phyloP scores from a whole-genome alignment of 352 stramenopile species.

The Peronospora farinosa region DNA sequence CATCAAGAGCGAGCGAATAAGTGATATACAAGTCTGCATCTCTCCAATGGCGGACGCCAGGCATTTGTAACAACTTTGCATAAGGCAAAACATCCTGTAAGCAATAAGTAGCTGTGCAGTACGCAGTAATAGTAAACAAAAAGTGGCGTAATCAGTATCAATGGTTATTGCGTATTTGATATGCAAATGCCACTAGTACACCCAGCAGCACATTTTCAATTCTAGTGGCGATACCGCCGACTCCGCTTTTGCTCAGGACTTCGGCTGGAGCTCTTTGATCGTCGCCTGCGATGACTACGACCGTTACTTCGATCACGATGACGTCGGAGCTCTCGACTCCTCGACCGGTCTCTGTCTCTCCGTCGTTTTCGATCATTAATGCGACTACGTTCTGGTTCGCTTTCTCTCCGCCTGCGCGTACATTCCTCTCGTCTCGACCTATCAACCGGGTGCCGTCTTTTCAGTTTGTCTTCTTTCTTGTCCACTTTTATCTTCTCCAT shows the following conservation, averaged over 20 bases:
- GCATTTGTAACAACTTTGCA: slow-evolving; percentile 9
- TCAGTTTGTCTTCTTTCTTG: slow-evolving; percentile 1
- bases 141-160: neutral
- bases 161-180: neutral
- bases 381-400: neutral
- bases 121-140: slow-evolving; percentile 1
- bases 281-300: slow-evolving; percentile 18
- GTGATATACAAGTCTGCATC: slow-evolving; percentile 25
- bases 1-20: slow-evolving; percentile 16
- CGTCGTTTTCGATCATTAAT: slow-evolving; percentile 5
- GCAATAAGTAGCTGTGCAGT: neutral
- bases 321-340: slow-evolving; percentile 16
- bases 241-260: slow-evolving; percentile 33
- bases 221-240: slow-evolving; percentile 35
- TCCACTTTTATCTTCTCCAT: slow-evolving; percentile 11
- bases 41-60: slow-evolving; percentile 1
- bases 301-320: slow-evolving; percentile 1
- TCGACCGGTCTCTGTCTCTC: slow-evolving; percentile 16
- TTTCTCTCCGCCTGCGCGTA: slow-evolving; percentile 3
- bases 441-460: neutral
- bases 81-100: slow-evolving; percentile 1
- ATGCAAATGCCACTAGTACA: neutral
- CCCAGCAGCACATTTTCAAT: neutral
- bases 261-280: slow-evolving; percentile 33
- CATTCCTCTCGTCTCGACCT: slow-evolving; percentile 1